Conservation (phyloP, 2,329 filamentous ascomycete genomes). For the Tricladium varicosporioides region DNA sequence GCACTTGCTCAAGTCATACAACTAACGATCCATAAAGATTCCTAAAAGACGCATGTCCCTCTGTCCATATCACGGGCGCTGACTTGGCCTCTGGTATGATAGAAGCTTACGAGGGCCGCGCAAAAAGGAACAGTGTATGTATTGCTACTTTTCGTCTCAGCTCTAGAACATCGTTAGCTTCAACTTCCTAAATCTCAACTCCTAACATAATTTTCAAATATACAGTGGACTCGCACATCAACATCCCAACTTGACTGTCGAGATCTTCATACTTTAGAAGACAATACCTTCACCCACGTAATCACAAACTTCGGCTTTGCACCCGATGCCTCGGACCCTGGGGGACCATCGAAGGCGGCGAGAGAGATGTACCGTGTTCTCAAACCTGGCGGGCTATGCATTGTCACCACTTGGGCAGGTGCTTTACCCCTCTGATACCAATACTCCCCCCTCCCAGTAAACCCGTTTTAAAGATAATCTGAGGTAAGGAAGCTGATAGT, state of each 20-base stretch:
- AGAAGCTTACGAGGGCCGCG: conserved; percentile 47
- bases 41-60: conserved; percentile 71
- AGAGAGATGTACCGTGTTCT: conserved; percentile 81
- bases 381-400: conserved; percentile 76
- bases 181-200: no score
- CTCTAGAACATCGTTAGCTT: no score
- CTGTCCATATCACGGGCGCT: conserved; percentile 79
- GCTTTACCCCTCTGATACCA: no score
- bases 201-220: no score
- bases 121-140: conserved; percentile 46
- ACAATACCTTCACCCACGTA: conserved; percentile 94
- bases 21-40: no score
- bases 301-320: conserved; percentile 75
- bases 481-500: no score
- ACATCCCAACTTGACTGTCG: conserved; percentile 72
- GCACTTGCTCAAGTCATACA: no score
- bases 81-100: conserved; percentile 94
- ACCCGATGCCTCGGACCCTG: conserved; percentile 50
- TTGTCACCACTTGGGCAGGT: conserved; percentile 18
- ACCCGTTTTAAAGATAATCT: no score
- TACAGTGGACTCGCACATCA: conserved; percentile 72
- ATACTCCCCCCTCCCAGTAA: no score
- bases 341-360: conserved; percentile 68
- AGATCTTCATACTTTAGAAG: conserved; percentile 64
- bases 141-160: no score